These are phyloP conservation scores for Pluteus cervinus DNA, from an alignment of 768 basidiomycete species.

Conservation along the genomic window DNA sequence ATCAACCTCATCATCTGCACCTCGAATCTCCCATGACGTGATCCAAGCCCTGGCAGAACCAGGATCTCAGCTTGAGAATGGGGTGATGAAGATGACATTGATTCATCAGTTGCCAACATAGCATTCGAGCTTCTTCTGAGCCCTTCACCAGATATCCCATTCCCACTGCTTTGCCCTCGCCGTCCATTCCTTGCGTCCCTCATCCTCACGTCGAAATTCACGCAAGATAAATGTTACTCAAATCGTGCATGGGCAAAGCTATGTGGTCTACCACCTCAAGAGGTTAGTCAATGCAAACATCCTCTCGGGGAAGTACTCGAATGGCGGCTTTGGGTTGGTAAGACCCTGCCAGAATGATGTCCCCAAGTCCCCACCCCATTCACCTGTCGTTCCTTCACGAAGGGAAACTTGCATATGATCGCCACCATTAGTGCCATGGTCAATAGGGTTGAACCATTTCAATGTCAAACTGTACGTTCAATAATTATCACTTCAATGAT, in stretches of 20 bases:
- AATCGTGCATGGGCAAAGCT: constrained; percentile 93
- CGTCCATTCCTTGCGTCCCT: constrained; percentile 83
- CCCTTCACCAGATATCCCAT: constrained; percentile 44
- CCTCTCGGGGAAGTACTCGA: constrained; percentile 79
- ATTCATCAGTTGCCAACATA: constrained; percentile 10
- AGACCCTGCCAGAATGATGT: constrained; percentile 30
- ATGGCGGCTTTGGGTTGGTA: constrained; percentile 90
- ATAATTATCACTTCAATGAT: too few species aligned
- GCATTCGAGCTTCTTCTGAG: constrained; percentile 1
- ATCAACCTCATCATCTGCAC: too few species aligned
- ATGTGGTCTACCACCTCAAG: constrained; percentile 79
- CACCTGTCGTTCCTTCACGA: constrained; percentile 41
- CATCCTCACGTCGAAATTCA: constrained; percentile 86
- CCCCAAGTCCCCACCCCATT: constrained; percentile 17
- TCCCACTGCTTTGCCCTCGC: constrained; percentile 80
- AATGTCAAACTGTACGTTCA: too few species aligned
- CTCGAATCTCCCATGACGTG: too few species aligned
- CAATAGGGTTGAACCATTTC: too few species aligned
- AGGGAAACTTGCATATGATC: too few species aligned
- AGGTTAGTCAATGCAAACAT: constrained; percentile 87
- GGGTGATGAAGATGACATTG: constrained; percentile 16
- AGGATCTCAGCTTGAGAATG: too few species aligned
- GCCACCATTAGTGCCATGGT: too few species aligned
- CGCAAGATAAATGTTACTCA: constrained; percentile 89
- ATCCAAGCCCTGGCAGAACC: too few species aligned